phyloP scores from a whole-genome alignment of 495 filamentous ascomycete genomes.

The Penicillium chermesinum region DNA sequence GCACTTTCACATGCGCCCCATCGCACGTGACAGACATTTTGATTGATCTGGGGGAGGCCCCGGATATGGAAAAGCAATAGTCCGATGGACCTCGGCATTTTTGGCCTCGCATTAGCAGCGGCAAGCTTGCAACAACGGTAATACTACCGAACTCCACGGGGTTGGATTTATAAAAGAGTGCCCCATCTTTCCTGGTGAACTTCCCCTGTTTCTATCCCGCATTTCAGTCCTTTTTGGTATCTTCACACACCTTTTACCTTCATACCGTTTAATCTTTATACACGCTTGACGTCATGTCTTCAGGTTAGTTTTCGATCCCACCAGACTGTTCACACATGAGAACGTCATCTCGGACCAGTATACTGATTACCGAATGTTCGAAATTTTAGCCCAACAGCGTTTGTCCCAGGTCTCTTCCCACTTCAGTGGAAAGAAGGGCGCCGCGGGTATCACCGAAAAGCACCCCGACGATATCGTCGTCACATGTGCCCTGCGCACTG shows the following conservation, averaged over 20 bases:
- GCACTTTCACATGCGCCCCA: neutral
- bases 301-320: constrained; percentile 24
- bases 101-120: constrained; percentile 16
- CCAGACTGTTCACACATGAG: neutral
- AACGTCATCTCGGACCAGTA: neutral
- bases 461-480: constrained; percentile 79
- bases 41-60: constrained; percentile 18
- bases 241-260: constrained; percentile 5
- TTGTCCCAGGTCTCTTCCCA: constrained; percentile 61
- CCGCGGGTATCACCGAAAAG: constrained; percentile 53
- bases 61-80: constrained; percentile 30
- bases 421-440: constrained; percentile 47
- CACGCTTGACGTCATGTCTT: constrained; percentile 40
- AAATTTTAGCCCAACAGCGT: constrained; percentile 50
- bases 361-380: neutral
- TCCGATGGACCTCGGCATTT: constrained; percentile 38
- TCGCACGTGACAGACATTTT: neutral
- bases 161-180: constrained; percentile 24
- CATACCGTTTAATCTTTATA: constrained; percentile 9
- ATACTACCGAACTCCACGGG: constrained; percentile 24
- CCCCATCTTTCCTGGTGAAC: constrained; percentile 8
- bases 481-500: constrained; percentile 85
- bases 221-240: constrained; percentile 9
- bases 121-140: constrained; percentile 29
- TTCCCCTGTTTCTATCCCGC: neutral